A percentile compares a stretch with the other conserved stretches of the same genome.
phyloP scores from a whole-genome alignment of 148 eudicot genomes.

The Selenicereus undatus region DNA sequence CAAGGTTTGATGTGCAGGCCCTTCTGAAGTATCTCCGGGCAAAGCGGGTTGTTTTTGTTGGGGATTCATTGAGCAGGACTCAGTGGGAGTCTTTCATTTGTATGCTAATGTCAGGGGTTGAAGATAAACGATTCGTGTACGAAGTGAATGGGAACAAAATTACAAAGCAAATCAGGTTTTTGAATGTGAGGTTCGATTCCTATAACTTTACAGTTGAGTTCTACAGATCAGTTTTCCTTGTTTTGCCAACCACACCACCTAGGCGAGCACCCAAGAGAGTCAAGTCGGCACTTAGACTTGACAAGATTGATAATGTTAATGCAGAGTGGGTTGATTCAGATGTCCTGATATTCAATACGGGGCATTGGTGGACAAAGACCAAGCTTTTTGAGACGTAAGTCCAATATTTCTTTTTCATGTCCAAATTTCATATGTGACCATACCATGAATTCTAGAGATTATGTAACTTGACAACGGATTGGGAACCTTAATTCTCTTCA shows the following conservation, averaged over 20 bases:
- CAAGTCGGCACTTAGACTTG: slow-evolving; percentile 58
- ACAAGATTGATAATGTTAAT: slow-evolving; percentile 68
- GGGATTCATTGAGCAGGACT: slow-evolving; percentile 89
- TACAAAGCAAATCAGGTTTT: slow-evolving; percentile 61
- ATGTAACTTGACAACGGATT: neutral
- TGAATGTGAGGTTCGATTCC: slow-evolving; percentile 67
- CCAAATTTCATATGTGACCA: neutral
- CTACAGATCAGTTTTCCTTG: slow-evolving; percentile 75
- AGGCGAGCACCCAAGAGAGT: slow-evolving; percentile 76
- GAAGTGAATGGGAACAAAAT: slow-evolving; percentile 73
- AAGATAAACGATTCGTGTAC: slow-evolving; percentile 69
- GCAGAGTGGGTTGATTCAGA: slow-evolving; percentile 72
- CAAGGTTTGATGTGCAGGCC: slow-evolving; percentile 43
- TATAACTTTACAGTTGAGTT: slow-evolving; percentile 72
- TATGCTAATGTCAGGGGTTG: slow-evolving; percentile 83
- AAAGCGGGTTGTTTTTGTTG: slow-evolving; percentile 80
- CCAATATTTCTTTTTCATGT: slow-evolving; percentile 2
- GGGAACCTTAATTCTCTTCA: neutral
- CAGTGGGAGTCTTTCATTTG: slow-evolving; percentile 98
- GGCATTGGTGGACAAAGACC: slow-evolving; percentile 92
- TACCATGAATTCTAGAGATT: neutral
- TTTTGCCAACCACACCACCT: slow-evolving; percentile 48
- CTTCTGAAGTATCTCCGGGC: slow-evolving; percentile 57
- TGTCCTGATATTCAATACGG: slow-evolving; percentile 76
- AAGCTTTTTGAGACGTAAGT: slow-evolving; percentile 91